Base-by-base conservation (phyloP, 176 grass and related monocot genomes). In the Poa annua region DNA sequence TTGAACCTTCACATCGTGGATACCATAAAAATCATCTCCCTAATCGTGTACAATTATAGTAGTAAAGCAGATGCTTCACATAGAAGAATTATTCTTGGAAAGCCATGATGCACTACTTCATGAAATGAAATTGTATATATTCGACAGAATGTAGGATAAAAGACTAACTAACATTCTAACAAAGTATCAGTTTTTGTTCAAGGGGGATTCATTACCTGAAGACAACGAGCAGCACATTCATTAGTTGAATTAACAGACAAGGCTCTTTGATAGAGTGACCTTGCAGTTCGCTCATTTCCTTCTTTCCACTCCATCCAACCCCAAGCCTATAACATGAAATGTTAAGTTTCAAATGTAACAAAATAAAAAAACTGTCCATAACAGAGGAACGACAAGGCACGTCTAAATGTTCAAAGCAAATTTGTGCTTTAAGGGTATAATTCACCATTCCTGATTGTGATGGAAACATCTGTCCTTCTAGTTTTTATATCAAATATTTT, bases 271-370 rank as follows among this genome's bases (percentile, higher is more conserved):
- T 98, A 98, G 68, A 98, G 83, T 74, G 94, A 86, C 79, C 89
- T 91, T 85, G 96, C 96, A 74, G 86, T 91, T 86, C 81, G 90
- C 7, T 84, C 85, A 57, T 98, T 98, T 88, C 92, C 87, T 89
- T 95, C 96, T 88, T 95, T 98, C 96, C 96, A 98, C 69, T 98
- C 96, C 96, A 98, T 95, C 96, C 96, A 98, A 6, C 96, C 96
- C 96, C 96, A 98, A 75, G 96, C 91, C 96, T 98, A 81, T 20
- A 94, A 70, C 26, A 64, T 39, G 32, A 81, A 85, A 22, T 16
- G 7, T 4, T 55, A 13, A 86, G 38, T 26, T 65, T 71, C 17
- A 51, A 51, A 72, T 22, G 71, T 73, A 66, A 7, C 33, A 3
- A 4, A 65, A 70, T 71, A 62, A 75, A 35, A 62, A 14, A 17